Base-by-base conservation (phyloP, 345 rosid genomes). In the Microcos paniculata region DNA sequence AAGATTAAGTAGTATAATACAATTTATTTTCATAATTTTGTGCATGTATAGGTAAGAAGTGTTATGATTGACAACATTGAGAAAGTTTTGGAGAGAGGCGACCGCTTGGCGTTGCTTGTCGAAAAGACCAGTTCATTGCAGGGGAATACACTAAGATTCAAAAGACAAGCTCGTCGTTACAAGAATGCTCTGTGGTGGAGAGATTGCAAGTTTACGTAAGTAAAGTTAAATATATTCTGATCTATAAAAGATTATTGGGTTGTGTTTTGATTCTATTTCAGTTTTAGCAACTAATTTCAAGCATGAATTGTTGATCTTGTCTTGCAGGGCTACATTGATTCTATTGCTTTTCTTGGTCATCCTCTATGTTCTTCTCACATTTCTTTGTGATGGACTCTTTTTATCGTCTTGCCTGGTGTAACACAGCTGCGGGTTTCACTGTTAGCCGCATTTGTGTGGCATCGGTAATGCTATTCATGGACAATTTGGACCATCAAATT, bases 1-100 rank as follows among this genome's bases (percentile, higher is more conserved):
- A 42, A 42, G 62, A 15, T 23, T 55, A 11, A n/a, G n/a, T 12
- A 3, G 4, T 35, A 3, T 35, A 3, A 35, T 35, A 35, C 1
- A 35, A 35, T n/a, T 21, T 0, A 40, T 38, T 21, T 40, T 40
- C 30, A 65, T 43, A 42, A 65, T 26, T 68, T 48, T 24, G 14
- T 48, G 8, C 14, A 52, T 35, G 40, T 9, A 62, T 57, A 88
- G 90, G 87, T 87, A 45, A 45, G 85, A 33, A 85, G 52, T 0
- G 88, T 88, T 8, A 87, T 85, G 90, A 76, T 87, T 13, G 82
- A 84, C 53, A 88, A 88, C 61, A 88, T 84, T 28, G 89, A 87
- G 0, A 88, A 82, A 58, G 84, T 88, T 13, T 55, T 86, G 18
- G 86, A 85, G 42, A 82, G 88, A 68, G 90, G 90, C 1, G 88